Conservation (phyloP, 352 stramenopile genomes). For the Phytophthora fragariae region DNA sequence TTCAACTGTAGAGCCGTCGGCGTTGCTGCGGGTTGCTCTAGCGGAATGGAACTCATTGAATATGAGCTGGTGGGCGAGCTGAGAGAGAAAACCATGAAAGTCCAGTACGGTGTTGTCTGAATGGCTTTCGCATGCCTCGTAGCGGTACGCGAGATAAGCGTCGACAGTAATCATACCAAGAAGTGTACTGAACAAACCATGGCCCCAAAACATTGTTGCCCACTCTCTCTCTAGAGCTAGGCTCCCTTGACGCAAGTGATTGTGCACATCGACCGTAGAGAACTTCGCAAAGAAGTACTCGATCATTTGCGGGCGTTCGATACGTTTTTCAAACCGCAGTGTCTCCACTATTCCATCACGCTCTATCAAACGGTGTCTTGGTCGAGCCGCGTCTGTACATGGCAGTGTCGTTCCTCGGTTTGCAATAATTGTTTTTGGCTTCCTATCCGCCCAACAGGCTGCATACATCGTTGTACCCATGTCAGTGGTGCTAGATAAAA, state of each 20-base stretch:
- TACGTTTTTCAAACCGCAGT: background rate
- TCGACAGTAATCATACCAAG: background rate
- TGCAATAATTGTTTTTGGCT: background rate
- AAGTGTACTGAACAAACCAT: background rate
- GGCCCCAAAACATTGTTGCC: slow-evolving; percentile 1
- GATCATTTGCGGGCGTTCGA: background rate
- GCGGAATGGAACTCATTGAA: background rate
- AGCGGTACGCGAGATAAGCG: background rate
- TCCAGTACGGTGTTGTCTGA: background rate
- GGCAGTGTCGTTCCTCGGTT: background rate
- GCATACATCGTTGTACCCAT: background rate
- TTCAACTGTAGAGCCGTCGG: background rate
- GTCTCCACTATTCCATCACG: background rate
- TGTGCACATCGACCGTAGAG: slow-evolving; percentile 1
- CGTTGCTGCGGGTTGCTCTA: background rate
- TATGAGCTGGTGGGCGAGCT: slow-evolving; percentile 4
- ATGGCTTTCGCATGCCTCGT: background rate
- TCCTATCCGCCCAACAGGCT: background rate
- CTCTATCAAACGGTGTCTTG: background rate
- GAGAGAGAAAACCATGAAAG: background rate
- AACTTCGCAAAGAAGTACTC: background rate
- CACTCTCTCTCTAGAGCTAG: background rate
- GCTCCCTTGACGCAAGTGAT: background rate
- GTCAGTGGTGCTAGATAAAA: background rate
- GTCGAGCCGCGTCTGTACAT: background rate